Conservation (phyloP, 192 early-diverging fungal species). For the Rhizophagus sp. region DNA sequence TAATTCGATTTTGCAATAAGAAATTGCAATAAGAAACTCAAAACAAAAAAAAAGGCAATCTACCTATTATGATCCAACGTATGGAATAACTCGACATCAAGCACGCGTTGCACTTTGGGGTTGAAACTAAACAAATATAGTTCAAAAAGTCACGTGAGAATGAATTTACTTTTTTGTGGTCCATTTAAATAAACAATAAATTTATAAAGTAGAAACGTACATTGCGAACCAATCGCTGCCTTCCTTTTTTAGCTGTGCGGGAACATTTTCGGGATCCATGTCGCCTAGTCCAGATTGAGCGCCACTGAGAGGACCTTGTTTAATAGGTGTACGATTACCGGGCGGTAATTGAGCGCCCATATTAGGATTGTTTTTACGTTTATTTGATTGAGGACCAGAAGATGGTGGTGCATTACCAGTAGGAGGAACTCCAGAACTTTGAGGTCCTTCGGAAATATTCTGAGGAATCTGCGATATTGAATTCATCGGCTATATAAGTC, state of each 20-base stretch:
- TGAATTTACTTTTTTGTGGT: neutral
- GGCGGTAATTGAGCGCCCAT: slow-evolving; percentile 10
- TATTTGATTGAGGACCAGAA: slow-evolving; percentile 17
- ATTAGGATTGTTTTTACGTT: slow-evolving; percentile 29
- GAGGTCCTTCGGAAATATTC: slow-evolving; percentile 25
- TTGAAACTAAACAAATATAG: slow-evolving; percentile 54
- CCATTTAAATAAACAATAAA: neutral
- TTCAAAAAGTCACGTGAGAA: neutral
- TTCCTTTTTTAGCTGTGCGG: slow-evolving; percentile 73
- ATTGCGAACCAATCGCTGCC: slow-evolving; percentile 89
- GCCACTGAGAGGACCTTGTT: slow-evolving; percentile 32
- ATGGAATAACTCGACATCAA: slow-evolving; percentile 67
- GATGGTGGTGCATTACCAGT: slow-evolving; percentile 20
- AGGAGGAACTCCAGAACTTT: slow-evolving; percentile 23
- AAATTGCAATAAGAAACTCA: neutral
- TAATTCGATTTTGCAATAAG: too few species aligned
- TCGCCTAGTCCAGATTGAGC: slow-evolving; percentile 53
- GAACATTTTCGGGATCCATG: slow-evolving; percentile 78
- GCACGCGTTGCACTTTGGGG: slow-evolving; percentile 59
- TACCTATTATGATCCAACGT: slow-evolving; percentile 54
- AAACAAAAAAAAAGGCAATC: slow-evolving; percentile 23
- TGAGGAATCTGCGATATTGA: slow-evolving; percentile 18
- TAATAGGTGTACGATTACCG: slow-evolving; percentile 30
- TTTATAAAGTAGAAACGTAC: slow-evolving; percentile 37
- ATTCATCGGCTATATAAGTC: neutral